phyloP scores from a whole-genome alignment of 1,139 yeast species.

The Suhomyces coccinellae region DNA sequence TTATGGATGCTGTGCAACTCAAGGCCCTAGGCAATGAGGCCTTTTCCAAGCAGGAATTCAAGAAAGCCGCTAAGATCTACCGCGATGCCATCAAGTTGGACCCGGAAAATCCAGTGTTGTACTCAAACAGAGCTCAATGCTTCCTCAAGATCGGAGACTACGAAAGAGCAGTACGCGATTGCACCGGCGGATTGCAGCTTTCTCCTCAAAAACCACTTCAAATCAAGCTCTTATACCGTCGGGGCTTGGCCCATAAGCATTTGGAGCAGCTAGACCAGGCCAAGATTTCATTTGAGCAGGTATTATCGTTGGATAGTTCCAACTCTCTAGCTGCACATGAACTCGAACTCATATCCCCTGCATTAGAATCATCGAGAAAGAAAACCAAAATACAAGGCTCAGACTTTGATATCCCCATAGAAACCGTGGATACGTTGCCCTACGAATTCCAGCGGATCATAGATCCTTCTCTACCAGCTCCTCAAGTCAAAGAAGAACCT shows the following conservation, averaged over 20 bases:
- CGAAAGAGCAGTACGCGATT: conserved; percentile 60
- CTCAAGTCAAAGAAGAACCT: not conserved
- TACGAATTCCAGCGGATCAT: conserved; percentile 24
- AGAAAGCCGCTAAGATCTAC: conserved; percentile 61
- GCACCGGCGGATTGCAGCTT: conserved; percentile 54
- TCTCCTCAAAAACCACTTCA: conserved; percentile 32
- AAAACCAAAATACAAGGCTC: conserved; percentile 13
- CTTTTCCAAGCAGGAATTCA: conserved; percentile 54
- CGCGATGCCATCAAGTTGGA: conserved; percentile 63
- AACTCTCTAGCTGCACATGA: conserved; percentile 39
- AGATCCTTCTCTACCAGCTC: not conserved
- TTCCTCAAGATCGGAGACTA: conserved; percentile 56
- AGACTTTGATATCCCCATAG: conserved; percentile 34
- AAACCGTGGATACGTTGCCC: conserved; percentile 50
- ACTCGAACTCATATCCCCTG: conserved; percentile 17
- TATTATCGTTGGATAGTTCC: conserved; percentile 45
- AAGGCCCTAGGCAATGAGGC: conserved; percentile 65
- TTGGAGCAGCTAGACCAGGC: conserved; percentile 37
- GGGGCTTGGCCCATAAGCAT: conserved; percentile 48
- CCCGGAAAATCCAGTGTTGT: conserved; percentile 59
- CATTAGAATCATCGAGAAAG: conserved; percentile 14
- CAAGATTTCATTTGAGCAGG: conserved; percentile 35
- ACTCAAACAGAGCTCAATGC: conserved; percentile 80
- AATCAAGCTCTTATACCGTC: conserved; percentile 59
- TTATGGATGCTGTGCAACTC: conserved; percentile 28